Base-by-base conservation (phyloP, 306 rosid species). In the Parietaria judaica region DNA sequence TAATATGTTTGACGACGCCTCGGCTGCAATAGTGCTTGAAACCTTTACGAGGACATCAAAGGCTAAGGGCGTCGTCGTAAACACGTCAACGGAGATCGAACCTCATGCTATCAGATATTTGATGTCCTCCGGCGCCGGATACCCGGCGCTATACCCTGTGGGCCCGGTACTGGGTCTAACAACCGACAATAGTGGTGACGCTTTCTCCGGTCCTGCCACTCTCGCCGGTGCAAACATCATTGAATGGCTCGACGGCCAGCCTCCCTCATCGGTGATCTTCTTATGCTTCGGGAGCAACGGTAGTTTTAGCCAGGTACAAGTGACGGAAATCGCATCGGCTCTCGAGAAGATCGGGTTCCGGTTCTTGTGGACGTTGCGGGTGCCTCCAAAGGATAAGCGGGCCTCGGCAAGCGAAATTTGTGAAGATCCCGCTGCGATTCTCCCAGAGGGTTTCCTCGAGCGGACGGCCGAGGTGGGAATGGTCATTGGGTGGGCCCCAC, bases 251-350 rank as follows among this genome's bases (percentile, higher is more conserved):
- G 82, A 83, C 59, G 69, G 69, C 16, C 90, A 75, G 35, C 82
- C 83, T 9, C 14, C 23, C 41, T 77, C 62, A 1, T 79, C 87
- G 0, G 85, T 83, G 37, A 76, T 86, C 43, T 81, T 70, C 63
- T 71, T 83, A 0, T 86, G 95, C 67, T 83, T 86, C 73, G 95
- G 95, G 9, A 86, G 95, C 60, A 58, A 55, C 67, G 90, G 87
- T 64, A 3, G 72, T 49, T 83, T 86, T 54, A 69, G 38, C 36
- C 73, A 66, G 53, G 70, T 74, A 43, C 95, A 83, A 77, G 71
- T 80, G 65, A 81, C 70, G 53, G 85, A 86, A 58, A 79, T 83
- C 34, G 87, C 85, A 36, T 36, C 56, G 13, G 95, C 66, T 35
- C 80, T 86, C 43, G 68, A 79, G 60, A 9, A 11, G 0, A 76